Base-by-base conservation (phyloP, 306 rosid species). In the Cucurbita pepo region DNA sequence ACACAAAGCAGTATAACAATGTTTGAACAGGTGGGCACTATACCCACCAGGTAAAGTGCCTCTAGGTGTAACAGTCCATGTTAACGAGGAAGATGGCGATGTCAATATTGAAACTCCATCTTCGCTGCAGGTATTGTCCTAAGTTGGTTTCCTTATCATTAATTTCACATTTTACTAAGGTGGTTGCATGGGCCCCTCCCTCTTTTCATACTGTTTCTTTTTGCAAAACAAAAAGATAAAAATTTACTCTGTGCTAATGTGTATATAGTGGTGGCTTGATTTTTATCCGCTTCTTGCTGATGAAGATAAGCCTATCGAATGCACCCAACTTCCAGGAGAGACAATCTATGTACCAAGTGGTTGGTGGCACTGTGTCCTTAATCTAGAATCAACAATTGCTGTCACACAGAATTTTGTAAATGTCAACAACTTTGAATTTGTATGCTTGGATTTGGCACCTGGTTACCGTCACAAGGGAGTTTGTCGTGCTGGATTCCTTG, bases 1-100 rank as follows among this genome's bases (percentile, higher is more conserved):
- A 53, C 51, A 59, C 73, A 75, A 65, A 77, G 66, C 50, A 41
- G 76, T 79, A 77, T 71, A 56, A 78, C 61, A 65, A 45, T 81
- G 62, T 79, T 51, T 82, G 67, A 82, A 80, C 82, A 94, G 99
- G 85, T 94, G 99, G 97, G 99, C 97, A 55, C 62, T 94, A 75
- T 94, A 94, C 86, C 97, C 99, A 83, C 99, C 99, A 14, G 99
- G 99, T 67, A 94, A 81, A 82, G 99, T 94, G 63, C 99, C 96
- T 75, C 72, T 89, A 75, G 96, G 99, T 76, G 99, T 89, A 67
- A 91, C 95, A 0, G 99, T 94, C 65, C 97, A 91, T 85, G 95
- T 94, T 59, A 91, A 83, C 71, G 97, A 89, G 77, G 97, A 87
- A 40, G 99, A 94, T 73, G 99, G 99, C 38, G 99, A 94, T 83